Conservation (phyloP, 2,329 filamentous ascomycete genomes). For the Lithohypha guttulata region DNA sequence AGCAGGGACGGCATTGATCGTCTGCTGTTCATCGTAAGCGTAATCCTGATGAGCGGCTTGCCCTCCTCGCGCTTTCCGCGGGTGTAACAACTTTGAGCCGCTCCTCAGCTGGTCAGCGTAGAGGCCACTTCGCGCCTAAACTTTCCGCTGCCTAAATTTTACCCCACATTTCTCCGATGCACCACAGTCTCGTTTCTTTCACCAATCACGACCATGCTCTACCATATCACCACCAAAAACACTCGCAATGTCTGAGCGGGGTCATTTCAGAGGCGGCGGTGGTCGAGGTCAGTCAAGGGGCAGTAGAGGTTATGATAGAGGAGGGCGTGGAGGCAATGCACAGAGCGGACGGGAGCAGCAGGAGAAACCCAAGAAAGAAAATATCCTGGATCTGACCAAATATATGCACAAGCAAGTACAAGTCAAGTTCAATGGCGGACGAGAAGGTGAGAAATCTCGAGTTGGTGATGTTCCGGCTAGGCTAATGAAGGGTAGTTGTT, state of each 20-base stretch:
- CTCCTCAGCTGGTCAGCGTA: too few species aligned
- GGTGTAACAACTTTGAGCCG: conserved; percentile 2
- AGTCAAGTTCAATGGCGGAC: conserved; percentile 92
- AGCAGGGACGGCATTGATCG: too few species aligned
- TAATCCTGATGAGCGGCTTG: too few species aligned
- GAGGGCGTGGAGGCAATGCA: conserved; percentile 32
- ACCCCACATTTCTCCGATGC: neutral
- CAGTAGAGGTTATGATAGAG: conserved; percentile 24
- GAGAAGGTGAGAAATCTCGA: conserved; percentile 57
- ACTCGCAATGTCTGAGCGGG: conserved; percentile 32
- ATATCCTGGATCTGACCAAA: conserved; percentile 87
- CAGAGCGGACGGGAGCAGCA: conserved; percentile 41
- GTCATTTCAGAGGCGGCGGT: conserved; percentile 42
- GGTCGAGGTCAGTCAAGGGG: conserved; percentile 28
- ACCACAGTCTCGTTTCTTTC: neutral
- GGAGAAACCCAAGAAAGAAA: conserved; percentile 93
- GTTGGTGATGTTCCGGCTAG: neutral
- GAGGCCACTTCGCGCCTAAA: too few species aligned
- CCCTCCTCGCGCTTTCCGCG: too few species aligned
- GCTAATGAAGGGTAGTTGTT: conserved; percentile 48
- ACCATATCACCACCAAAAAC: conserved; percentile 4
- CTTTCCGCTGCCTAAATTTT: too few species aligned
- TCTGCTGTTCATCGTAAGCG: too few species aligned
- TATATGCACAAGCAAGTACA: conserved; percentile 95
- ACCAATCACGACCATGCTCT: conserved; percentile 8